These are phyloP conservation scores for Ricinus communis DNA, from an alignment of 345 rosid genomes.

Conservation along the genomic window DNA sequence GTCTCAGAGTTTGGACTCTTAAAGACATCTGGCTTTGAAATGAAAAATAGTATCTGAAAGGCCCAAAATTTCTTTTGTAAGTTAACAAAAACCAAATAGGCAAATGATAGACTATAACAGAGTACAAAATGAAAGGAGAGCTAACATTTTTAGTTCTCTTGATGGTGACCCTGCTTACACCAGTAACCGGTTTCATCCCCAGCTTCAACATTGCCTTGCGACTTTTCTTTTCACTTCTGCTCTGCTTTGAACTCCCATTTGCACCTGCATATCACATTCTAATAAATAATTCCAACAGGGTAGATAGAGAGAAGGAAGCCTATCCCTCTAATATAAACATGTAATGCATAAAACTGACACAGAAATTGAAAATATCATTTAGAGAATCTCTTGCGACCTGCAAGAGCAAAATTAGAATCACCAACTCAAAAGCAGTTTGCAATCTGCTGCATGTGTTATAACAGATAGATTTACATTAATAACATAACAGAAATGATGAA, in stretches of 20 bases:
- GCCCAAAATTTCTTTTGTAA: conserved; percentile 11
- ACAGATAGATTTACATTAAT: neutral
- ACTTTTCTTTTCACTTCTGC: conserved; percentile 87
- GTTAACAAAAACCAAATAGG: conserved; percentile 2
- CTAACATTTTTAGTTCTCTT: conserved; percentile 78
- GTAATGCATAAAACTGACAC: neutral
- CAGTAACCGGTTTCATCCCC: conserved; percentile 80
- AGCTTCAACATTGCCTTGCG: conserved; percentile 84
- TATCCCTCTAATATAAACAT: neutral
- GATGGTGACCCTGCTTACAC: conserved; percentile 79
- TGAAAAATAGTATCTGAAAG: conserved; percentile 70
- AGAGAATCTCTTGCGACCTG: too few species aligned
- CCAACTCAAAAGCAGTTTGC: neutral
- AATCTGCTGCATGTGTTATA: neutral
- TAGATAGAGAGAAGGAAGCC: neutral
- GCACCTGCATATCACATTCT: conserved; percentile 45
- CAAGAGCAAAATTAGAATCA: neutral
- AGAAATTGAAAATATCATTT: neutral
- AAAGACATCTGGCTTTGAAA: conserved; percentile 85
- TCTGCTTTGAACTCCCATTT: conserved; percentile 74
- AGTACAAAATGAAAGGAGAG: neutral
- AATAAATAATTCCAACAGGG: neutral
- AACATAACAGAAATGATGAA: neutral
- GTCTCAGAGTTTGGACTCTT: conserved; percentile 89
- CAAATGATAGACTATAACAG: neutral